phyloP scores from a whole-genome alignment of 2,329 filamentous ascomycete species.

The Berkeleyomyces basicola region DNA sequence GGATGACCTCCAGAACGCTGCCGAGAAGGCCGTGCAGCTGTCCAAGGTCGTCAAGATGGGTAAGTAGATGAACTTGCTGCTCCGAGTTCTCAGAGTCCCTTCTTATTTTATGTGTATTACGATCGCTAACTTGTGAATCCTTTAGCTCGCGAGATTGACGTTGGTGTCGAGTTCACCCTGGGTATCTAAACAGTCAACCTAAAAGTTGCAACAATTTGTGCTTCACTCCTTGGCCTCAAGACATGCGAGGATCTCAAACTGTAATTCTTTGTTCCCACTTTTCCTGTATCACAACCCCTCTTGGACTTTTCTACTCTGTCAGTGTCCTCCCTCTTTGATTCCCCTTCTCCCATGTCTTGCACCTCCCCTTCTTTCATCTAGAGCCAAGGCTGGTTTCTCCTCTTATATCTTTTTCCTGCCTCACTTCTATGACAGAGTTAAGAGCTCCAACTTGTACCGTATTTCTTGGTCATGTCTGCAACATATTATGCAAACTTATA shows the following conservation, averaged over 20 bases:
- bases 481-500: neutral
- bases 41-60: conserved; percentile 98
- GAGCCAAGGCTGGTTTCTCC: neutral
- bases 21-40: conserved; percentile 96
- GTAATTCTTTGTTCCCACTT: conserved; percentile 7
- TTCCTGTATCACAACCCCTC: conserved; percentile 8
- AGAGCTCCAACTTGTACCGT: neutral
- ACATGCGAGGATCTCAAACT: neutral
- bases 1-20: conserved; percentile 89
- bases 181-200: conserved; percentile 56
- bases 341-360: neutral
- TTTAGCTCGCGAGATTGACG: conserved; percentile 81
- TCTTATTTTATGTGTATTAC: neutral
- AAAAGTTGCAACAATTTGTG: neutral
- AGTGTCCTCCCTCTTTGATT: conserved; percentile 5
- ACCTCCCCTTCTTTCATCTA: neutral
- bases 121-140: conserved; percentile 14
- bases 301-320: conserved; percentile 3
- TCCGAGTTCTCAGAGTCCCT: conserved; percentile 2
- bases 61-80: conserved; percentile 30
- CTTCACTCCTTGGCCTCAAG: neutral
- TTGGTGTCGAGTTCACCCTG: conserved; percentile 86
- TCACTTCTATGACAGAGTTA: neutral
- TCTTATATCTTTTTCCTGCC: neutral
- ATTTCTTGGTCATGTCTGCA: neutral